These are phyloP conservation scores for Knoxia roxburghii DNA, from an alignment of 257 asterid genomes.

Conservation along the genomic window DNA sequence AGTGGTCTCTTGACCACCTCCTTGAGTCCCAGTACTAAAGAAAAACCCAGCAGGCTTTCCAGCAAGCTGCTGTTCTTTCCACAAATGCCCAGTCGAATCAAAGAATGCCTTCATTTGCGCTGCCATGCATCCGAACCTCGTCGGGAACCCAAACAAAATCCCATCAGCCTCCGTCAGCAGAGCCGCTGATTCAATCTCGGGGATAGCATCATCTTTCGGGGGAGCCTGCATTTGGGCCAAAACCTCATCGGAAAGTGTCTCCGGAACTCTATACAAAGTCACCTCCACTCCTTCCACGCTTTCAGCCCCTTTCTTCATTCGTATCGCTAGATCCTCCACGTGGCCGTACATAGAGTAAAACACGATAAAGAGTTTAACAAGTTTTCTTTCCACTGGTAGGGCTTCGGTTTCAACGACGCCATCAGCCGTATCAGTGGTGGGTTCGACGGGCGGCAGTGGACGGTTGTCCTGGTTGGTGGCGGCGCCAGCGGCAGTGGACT, in stretches of 20 bases:
- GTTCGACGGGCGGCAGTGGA: constrained; percentile 12
- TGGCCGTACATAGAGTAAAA: constrained; percentile 98
- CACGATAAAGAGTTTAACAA: constrained; percentile 61
- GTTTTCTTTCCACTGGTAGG: constrained; percentile 16
- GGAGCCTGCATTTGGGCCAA: constrained; percentile 73
- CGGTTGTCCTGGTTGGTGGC: constrained; percentile 7
- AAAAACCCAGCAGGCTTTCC: constrained; percentile 97
- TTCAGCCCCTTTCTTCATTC: constrained; percentile 82
- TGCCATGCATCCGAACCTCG: constrained; percentile 90
- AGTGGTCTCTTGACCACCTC: constrained; percentile 98
- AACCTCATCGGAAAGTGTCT: constrained; percentile 59
- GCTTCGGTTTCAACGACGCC: constrained; percentile 22
- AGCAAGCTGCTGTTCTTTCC: constrained; percentile 87
- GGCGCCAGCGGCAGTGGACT: constrained; percentile 25
- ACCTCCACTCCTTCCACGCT: constrained; percentile 68
- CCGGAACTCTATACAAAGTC: constrained; percentile 70
- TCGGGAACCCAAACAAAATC: constrained; percentile 84
- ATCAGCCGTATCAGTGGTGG: constrained; percentile 12
- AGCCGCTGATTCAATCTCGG: constrained; percentile 48
- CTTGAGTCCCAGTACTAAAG: constrained; percentile 99
- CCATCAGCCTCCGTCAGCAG: constrained; percentile 73
- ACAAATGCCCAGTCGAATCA: constrained; percentile 76
- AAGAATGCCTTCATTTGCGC: constrained; percentile 98
- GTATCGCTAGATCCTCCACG: constrained; percentile 77
- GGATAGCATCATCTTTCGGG: constrained; percentile 60